Conservation (phyloP, 352 stramenopile species). For the Phytophthora megakarya region DNA sequence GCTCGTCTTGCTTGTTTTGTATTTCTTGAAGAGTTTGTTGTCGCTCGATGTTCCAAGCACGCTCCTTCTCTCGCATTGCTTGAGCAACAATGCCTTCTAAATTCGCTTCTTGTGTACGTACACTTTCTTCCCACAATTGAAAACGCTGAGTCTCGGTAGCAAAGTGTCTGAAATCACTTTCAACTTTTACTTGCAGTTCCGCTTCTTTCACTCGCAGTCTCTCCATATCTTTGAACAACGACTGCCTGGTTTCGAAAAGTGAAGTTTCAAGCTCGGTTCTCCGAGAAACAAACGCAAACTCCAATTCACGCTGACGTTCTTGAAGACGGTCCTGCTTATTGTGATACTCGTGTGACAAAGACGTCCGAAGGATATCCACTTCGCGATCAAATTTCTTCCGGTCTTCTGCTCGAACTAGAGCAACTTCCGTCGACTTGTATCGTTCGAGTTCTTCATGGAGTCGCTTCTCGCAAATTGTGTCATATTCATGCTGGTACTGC, state of each 20-base stretch:
- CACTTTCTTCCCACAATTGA: constrained; percentile 50
- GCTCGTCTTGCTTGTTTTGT: constrained; percentile 38
- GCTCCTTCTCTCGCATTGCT: constrained; percentile 55
- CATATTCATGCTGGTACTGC: constrained; percentile 71
- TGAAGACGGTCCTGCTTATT: constrained; percentile 50
- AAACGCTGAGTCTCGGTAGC: constrained; percentile 52
- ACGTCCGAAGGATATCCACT: constrained; percentile 44
- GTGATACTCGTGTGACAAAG: constrained; percentile 56
- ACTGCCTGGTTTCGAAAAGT: constrained; percentile 69
- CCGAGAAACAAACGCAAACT: constrained; percentile 55
- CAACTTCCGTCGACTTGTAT: constrained; percentile 60
- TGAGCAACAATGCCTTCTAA: constrained; percentile 46
- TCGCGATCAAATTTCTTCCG: constrained; percentile 57
- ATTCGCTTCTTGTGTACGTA: constrained; percentile 53
- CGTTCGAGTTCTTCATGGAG: constrained; percentile 59
- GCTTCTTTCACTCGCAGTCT: constrained; percentile 56
- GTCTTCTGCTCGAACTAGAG: constrained; percentile 64
- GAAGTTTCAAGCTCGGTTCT: constrained; percentile 62
- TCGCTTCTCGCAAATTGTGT: constrained; percentile 57
- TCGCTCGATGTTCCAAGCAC: constrained; percentile 49
- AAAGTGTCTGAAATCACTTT: constrained; percentile 52
- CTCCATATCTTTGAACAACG: constrained; percentile 72
- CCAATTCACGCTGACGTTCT: constrained; percentile 65
- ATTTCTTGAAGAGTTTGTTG: constrained; percentile 34
- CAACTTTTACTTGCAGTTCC: constrained; percentile 52